Evolutionary conservation across 768 basidiomycete species (phyloP), one percentile per base, ranked within the genome.

Genomic region (Nidularia sp.): DNA sequence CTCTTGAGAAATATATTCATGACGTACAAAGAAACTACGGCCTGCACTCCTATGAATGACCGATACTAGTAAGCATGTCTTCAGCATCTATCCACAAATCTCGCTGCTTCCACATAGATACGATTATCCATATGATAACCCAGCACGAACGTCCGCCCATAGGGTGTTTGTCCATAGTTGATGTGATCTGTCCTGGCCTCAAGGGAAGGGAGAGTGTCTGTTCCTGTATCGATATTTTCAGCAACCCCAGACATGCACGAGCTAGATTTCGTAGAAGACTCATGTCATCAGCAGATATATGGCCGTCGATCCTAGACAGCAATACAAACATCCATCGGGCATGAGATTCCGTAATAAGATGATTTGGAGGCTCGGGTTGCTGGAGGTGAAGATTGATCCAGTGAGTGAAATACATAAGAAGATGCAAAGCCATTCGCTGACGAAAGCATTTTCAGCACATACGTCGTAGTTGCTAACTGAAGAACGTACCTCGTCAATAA

Each of bases 11-110:
- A n/a, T n/a, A n/a, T n/a, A n/a, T n/a, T n/a, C n/a, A n/a, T n/a
- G n/a, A n/a, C n/a, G n/a, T n/a, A n/a, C n/a, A n/a, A n/a, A n/a
- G n/a, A n/a, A n/a, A n/a, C n/a, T n/a, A n/a, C n/a, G n/a, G n/a
- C n/a, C n/a, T n/a, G n/a, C n/a, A n/a, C n/a, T 6, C 12, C 31
- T n/a, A n/a, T 29, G 36, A 10, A 22, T 15, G 29, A 54, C 51
- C 46, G 53, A 66, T 49, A 34, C 58, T 48, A 53, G 53, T 62
- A 34, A 88, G 60, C 56, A 74, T 70, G n/a, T 67, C 70, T 60
- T 85, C 82, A 18, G 85, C 88, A 60, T 92, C 90, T 66, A 70
- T 70, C 90, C 90, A 93, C 41, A 93, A 67, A 64, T 93, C 91
- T 48, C 72, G 75, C 70, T 93, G 91, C 22, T 81, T 84, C 91